These are phyloP conservation scores for Geotrichum europaeum DNA, from an alignment of 1,139 yeast genomes.

Conservation along the genomic window DNA sequence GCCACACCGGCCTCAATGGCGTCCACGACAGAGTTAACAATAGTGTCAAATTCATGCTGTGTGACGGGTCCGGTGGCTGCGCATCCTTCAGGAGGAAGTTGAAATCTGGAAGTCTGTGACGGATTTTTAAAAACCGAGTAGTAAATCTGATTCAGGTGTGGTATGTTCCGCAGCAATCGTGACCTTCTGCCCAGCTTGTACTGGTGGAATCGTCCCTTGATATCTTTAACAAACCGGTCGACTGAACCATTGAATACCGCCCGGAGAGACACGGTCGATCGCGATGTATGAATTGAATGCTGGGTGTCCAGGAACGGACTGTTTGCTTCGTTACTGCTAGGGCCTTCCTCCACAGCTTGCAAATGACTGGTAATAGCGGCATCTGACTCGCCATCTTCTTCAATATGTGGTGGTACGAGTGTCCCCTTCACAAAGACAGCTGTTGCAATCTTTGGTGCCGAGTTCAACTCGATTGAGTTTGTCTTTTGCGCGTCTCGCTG, in stretches of 20 bases:
- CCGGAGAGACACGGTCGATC: slow-evolving; percentile 10
- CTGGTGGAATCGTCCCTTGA: slow-evolving; percentile 7
- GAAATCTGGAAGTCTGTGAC: slow-evolving; percentile 18
- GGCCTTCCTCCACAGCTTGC: not conserved
- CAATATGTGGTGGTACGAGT: not conserved
- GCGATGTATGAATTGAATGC: not conserved
- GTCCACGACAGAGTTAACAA: slow-evolving; percentile 39
- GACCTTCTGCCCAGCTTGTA: slow-evolving; percentile 6
- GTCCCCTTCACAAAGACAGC: not conserved
- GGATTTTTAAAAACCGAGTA: slow-evolving; percentile 49
- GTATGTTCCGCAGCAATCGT: not conserved
- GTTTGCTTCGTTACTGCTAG: not conserved
- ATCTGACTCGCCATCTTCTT: not conserved
- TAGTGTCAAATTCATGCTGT: slow-evolving; percentile 34
- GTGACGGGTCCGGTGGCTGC: slow-evolving; percentile 33
- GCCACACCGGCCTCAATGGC: slow-evolving; percentile 41
- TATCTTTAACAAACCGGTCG: slow-evolving; percentile 14
- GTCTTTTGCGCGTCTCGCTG: slow-evolving; percentile 3
- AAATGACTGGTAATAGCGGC: not conserved
- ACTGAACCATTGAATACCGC: slow-evolving; percentile 12
- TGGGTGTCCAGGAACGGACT: not conserved
- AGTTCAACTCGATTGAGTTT: slow-evolving; percentile 5
- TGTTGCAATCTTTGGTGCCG: not conserved
- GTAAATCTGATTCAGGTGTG: slow-evolving; percentile 36
- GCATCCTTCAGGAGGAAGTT: slow-evolving; percentile 33